A percentile compares a stretch with the other conserved stretches of the same genome.
phyloP scores from a whole-genome alignment of 192 early-diverging fungal genomes.

The Coemansia sp. region DNA sequence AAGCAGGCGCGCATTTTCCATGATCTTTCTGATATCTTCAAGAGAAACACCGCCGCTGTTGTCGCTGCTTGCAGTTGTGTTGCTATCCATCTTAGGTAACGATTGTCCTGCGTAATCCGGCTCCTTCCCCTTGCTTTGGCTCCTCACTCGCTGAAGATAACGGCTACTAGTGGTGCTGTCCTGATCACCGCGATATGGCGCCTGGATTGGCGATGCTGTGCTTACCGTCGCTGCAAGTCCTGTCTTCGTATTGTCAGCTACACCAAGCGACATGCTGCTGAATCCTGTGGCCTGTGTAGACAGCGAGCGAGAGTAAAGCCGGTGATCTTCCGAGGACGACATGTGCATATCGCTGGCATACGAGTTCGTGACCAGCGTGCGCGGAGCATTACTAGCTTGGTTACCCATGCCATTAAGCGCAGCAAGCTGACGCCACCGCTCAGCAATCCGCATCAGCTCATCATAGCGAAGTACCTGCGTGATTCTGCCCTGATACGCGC shows the following conservation, averaged over 20 bases:
- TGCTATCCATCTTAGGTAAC: slow-evolving; percentile 4
- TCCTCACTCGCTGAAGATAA: neutral
- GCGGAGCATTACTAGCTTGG: slow-evolving; percentile 9
- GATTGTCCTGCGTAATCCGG: neutral
- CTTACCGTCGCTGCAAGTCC: neutral
- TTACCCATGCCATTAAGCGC: slow-evolving; percentile 17
- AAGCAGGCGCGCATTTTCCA: slow-evolving; percentile 49
- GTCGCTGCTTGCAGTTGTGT: slow-evolving; percentile 2
- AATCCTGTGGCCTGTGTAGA: slow-evolving; percentile 6
- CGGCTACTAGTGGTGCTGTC: neutral
- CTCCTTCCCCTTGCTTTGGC: neutral
- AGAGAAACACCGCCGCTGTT: slow-evolving; percentile 22
- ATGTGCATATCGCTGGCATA: slow-evolving; percentile 22
- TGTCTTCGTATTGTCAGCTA: neutral
- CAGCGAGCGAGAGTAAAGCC: slow-evolving; percentile 5
- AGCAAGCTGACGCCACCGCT: slow-evolving; percentile 50
- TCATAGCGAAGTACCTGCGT: slow-evolving; percentile 52
- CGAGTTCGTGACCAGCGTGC: slow-evolving; percentile 10
- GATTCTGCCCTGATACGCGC: slow-evolving; percentile 47
- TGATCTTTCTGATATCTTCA: slow-evolving; percentile 43
- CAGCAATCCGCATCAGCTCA: slow-evolving; percentile 54
- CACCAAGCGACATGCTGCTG: slow-evolving; percentile 1
- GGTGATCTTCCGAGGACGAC: slow-evolving; percentile 20
- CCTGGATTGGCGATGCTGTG: slow-evolving; percentile 15
- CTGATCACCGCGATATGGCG: slow-evolving; percentile 26